phyloP scores from a whole-genome alignment of 331 rosid genomes.

The Telfairia occidentalis region DNA sequence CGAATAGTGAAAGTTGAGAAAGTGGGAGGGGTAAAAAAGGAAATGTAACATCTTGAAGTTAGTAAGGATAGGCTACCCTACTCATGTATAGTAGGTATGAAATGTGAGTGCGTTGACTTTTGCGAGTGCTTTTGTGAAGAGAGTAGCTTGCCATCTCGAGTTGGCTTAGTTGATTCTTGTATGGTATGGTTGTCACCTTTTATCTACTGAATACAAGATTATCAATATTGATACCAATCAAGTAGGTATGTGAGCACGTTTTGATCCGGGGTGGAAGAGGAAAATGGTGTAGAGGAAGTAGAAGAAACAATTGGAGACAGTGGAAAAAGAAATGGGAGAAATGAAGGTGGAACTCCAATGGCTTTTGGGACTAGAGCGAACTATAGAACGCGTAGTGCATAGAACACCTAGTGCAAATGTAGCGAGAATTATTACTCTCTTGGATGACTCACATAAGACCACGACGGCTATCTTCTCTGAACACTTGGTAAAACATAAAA shows the following conservation, averaged over 20 bases:
- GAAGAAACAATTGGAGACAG: neutral
- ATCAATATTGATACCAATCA: neutral
- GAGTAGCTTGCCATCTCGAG: neutral
- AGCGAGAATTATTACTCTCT: neutral
- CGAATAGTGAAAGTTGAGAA: neutral
- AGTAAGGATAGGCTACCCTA: neutral
- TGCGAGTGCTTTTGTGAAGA: neutral
- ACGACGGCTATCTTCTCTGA: neutral
- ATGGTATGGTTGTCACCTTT: no score
- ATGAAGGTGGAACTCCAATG: neutral
- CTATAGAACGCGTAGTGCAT: neutral
- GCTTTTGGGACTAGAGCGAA: neutral
- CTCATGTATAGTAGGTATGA: neutral
- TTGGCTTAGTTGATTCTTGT: no score
- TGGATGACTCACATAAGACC: neutral
- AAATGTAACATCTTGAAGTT: no score
- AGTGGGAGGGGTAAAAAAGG: neutral
- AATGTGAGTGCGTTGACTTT: neutral
- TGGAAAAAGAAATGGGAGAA: neutral
- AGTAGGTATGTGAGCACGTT: neutral
- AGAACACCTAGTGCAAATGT: neutral
- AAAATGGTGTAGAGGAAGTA: neutral
- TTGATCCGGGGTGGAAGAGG: neutral
- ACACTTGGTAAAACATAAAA: neutral
- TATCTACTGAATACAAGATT: neutral